phyloP scores from a whole-genome alignment of 2,329 filamentous ascomycete species.

The Leptographium galeiforme region DNA sequence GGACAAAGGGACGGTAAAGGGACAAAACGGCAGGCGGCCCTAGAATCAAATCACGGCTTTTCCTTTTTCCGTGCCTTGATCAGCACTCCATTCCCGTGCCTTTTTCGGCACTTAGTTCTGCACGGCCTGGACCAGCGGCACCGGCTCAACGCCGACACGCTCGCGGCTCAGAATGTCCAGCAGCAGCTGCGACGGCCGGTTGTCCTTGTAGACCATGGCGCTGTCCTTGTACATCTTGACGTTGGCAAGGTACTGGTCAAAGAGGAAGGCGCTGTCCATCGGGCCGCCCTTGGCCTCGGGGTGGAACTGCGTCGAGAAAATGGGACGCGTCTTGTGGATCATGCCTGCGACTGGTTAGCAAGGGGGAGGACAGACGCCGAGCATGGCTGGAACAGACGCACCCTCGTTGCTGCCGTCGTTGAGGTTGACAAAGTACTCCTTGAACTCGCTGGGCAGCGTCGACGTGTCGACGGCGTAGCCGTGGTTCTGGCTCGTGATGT shows the following conservation, averaged over 20 bases:
- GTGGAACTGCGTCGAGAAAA: conserved; percentile 98
- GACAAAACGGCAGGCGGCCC: too few species aligned
- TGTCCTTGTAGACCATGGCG: conserved; percentile 69
- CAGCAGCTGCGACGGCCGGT: conserved; percentile 73
- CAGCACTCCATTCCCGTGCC: too few species aligned
- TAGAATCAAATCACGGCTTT: neutral
- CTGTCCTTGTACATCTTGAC: conserved; percentile 80
- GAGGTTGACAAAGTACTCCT: conserved; percentile 96
- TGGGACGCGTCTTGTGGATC: conserved; percentile 90
- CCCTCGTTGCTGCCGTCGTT: conserved; percentile 97
- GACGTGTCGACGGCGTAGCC: conserved; percentile 85
- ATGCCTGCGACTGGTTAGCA: conserved; percentile 36
- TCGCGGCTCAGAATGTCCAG: conserved; percentile 88
- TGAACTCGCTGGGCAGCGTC: conserved; percentile 76
- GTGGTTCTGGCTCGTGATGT: conserved; percentile 98
- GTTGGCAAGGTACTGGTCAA: conserved; percentile 89
- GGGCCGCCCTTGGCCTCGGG: conserved; percentile 96
- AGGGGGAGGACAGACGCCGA: neutral
- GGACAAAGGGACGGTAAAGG: too few species aligned
- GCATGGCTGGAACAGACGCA: conserved; percentile 14
- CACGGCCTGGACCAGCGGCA: conserved; percentile 34
- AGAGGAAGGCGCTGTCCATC: conserved; percentile 88
- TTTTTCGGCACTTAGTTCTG: conserved; percentile 3
- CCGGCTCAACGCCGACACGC: conserved; percentile 76
- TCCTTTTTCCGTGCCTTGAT: neutral